A percentile compares a stretch with the other conserved stretches of the same genome.
Evolutionary conservation across 345 rosid genomes (phyloP).

Genomic region (Brassica nigra): DNA sequence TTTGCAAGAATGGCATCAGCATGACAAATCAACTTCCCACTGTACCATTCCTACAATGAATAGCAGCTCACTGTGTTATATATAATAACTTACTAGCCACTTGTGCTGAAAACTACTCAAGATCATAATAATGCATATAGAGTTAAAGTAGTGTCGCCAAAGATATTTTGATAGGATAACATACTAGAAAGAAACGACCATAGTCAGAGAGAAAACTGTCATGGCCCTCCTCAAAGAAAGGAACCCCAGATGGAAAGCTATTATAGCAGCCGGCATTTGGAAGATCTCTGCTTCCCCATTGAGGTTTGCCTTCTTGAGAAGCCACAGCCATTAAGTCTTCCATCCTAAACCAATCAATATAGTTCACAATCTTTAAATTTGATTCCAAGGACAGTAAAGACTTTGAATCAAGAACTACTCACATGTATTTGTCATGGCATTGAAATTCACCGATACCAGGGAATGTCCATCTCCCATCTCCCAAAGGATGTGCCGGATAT

Average conservation of each 20-base stretch:
- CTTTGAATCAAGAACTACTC: slow-evolving; percentile 42
- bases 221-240: slow-evolving; percentile 67
- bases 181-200: slow-evolving; percentile 71
- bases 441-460: slow-evolving; percentile 81
- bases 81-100: slow-evolving; percentile 23
- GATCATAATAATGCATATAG: slow-evolving; percentile 13
- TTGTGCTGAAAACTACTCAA: slow-evolving; percentile 8
- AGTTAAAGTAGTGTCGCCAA: background rate
- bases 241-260: slow-evolving; percentile 59
- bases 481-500: background rate
- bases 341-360: slow-evolving; percentile 51
- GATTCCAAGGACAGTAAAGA: background rate
- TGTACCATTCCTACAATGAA: slow-evolving; percentile 65
- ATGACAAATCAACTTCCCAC: slow-evolving; percentile 69
- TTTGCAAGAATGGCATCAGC: slow-evolving; percentile 69
- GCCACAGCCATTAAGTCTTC: slow-evolving; percentile 68
- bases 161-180: slow-evolving; percentile 25
- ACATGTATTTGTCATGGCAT: slow-evolving; percentile 76
- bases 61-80: slow-evolving; percentile 8
- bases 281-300: slow-evolving; percentile 64
- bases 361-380: slow-evolving; percentile 27
- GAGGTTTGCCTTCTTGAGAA: slow-evolving; percentile 61
- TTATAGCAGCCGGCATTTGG: slow-evolving; percentile 68
- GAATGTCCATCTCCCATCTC: slow-evolving; percentile 49
- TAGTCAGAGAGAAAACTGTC: slow-evolving; percentile 71